A percentile compares a stretch with the other conserved stretches of the same genome.
These are phyloP conservation scores for Pseudogymnoascus sp. DNA, from an alignment of 2,329 filamentous ascomycete species.

Conservation along the genomic window DNA sequence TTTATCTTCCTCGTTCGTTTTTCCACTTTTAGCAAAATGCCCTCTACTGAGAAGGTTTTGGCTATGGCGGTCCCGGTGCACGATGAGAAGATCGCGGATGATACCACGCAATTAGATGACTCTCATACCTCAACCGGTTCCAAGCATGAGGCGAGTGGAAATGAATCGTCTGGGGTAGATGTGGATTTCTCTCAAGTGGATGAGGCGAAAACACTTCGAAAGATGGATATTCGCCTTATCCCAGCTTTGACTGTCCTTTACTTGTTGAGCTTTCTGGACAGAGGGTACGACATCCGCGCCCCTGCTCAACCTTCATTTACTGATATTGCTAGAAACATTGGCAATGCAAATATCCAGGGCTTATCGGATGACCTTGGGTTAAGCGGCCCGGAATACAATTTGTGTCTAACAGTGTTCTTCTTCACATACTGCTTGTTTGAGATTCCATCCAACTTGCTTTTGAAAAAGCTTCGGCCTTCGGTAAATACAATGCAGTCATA, in stretches of 20 bases:
- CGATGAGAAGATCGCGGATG: background rate
- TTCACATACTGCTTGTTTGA: constrained; percentile 53
- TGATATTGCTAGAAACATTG: constrained; percentile 46
- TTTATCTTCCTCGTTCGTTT: background rate
- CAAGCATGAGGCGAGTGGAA: background rate
- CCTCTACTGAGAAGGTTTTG: background rate
- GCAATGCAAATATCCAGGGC: constrained; percentile 26
- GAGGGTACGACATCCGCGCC: constrained; percentile 59
- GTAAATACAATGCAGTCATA: background rate
- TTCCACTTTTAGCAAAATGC: background rate
- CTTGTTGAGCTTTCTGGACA: constrained; percentile 25
- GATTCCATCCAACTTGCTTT: constrained; percentile 56
- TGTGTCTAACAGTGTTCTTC: constrained; percentile 40
- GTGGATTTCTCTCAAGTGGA: background rate
- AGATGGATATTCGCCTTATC: constrained; percentile 15
- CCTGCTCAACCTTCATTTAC: constrained; percentile 37
- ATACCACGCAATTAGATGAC: background rate
- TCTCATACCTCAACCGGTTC: background rate
- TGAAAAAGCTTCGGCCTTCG: constrained; percentile 48
- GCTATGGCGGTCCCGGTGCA: background rate
- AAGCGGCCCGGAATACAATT: constrained; percentile 14
- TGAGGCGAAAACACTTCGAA: constrained; percentile 3
- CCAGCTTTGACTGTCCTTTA: constrained; percentile 15
- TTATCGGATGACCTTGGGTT: constrained; percentile 14
- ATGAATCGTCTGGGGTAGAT: background rate